Evolutionary conservation across 768 basidiomycete genomes (phyloP).

Genomic region (Cystobasidiopsis lactophilus): DNA sequence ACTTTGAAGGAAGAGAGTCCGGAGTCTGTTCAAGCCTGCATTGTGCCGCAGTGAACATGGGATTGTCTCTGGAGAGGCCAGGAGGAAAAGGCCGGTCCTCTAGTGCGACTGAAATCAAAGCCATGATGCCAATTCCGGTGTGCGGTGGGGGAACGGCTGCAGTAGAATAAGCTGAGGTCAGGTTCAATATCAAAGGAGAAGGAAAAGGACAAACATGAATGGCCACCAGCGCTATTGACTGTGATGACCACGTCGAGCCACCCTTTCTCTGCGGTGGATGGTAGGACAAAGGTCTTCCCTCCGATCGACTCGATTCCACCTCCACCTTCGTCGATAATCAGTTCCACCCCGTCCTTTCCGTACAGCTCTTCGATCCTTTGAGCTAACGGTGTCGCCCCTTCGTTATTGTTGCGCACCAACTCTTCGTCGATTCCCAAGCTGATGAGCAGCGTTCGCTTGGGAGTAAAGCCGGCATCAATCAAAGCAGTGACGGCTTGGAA

Average conservation of each 20-base stretch:
- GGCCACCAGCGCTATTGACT: neutral
- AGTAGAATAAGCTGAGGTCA: neutral
- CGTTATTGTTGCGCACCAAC: constrained; percentile 20
- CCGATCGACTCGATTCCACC: constrained; percentile 24
- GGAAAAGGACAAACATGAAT: neutral
- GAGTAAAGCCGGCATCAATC: constrained; percentile 39
- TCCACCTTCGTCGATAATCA: constrained; percentile 79
- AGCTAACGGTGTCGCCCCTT: constrained; percentile 29
- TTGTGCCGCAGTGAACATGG: too few species aligned
- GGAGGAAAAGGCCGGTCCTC: too few species aligned
- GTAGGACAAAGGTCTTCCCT: constrained; percentile 20
- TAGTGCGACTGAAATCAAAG: too few species aligned
- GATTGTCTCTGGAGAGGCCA: too few species aligned
- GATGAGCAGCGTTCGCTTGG: constrained; percentile 28
- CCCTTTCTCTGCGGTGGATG: constrained; percentile 33
- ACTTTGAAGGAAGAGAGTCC: too few species aligned
- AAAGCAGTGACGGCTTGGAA: constrained; percentile 38
- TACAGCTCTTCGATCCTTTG: constrained; percentile 36
- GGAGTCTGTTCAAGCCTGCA: too few species aligned
- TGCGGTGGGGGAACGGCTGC: neutral
- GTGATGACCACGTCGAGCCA: constrained; percentile 32
- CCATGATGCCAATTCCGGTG: neutral
- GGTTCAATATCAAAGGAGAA: neutral
- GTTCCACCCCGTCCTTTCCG: constrained; percentile 47
- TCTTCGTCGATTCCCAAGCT: constrained; percentile 50